Conservation (phyloP, 2,329 filamentous ascomycete species). For the Exophiala xenobiotica region DNA sequence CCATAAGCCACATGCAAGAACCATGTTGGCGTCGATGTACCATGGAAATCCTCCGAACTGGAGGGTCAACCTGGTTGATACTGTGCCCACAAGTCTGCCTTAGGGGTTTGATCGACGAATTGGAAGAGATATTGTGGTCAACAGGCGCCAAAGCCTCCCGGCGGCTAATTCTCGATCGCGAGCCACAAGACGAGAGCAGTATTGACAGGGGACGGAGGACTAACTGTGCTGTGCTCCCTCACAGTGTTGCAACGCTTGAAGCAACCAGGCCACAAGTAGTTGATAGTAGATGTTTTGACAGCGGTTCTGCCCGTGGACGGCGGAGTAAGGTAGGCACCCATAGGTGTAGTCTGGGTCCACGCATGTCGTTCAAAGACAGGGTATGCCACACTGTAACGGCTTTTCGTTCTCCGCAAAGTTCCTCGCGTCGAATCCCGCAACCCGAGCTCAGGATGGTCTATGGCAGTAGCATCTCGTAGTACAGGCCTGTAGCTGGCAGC, state of each 20-base stretch:
- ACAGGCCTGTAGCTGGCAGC: background rate
- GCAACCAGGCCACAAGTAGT: background rate
- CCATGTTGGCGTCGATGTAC: constrained; percentile 2
- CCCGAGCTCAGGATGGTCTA: background rate
- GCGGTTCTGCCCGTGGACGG: background rate
- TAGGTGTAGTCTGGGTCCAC: background rate
- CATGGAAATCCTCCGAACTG: constrained; percentile 13
- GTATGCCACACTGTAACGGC: background rate
- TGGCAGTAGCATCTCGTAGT: background rate
- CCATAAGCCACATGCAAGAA: constrained; percentile 4
- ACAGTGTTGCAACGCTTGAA: background rate
- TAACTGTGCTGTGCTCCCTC: background rate
- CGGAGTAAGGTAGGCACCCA: too few species aligned
- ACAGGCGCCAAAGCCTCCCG: constrained; percentile 24
- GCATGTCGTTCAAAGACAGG: background rate
- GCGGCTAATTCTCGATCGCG: constrained; percentile 21
- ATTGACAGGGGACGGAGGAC: background rate
- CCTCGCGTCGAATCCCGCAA: background rate
- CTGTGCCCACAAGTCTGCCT: constrained; percentile 14
- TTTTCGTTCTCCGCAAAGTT: background rate
- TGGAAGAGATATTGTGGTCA: constrained; percentile 7
- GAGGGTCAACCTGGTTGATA: constrained; percentile 1
- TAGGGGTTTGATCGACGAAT: constrained; percentile 14
- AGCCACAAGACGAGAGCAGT: constrained; percentile 12
- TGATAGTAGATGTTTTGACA: background rate